Percentiles rank a stretch among this genome's conserved stretches.
phyloP scores from a whole-genome alignment of 1,139 yeast genomes.

The Suhomyces choctaworum region DNA sequence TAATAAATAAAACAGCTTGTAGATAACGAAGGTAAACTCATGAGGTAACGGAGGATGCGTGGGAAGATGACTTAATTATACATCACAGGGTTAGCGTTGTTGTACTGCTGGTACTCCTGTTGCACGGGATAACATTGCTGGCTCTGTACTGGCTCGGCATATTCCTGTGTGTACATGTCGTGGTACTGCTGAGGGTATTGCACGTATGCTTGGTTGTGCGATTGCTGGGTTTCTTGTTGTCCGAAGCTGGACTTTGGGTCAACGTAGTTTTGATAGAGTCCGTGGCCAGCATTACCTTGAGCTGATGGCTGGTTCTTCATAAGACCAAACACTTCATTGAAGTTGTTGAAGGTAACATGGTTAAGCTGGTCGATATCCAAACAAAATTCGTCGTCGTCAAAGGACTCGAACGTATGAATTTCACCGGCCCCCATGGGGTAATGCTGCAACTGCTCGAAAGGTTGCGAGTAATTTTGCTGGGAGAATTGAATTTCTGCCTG shows the following conservation, averaged over 20 bases:
- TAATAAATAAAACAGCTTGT: too few relatives aligned
- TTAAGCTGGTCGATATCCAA: constrained; percentile 48
- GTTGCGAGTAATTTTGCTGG: constrained; percentile 3
- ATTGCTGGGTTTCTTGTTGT: constrained; percentile 16
- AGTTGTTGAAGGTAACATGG: constrained; percentile 22
- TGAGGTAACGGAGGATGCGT: too few relatives aligned
- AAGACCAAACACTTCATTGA: constrained; percentile 22
- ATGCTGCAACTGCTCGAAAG: constrained; percentile 8
- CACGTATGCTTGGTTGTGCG: constrained; percentile 1
- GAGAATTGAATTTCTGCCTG: constrained; percentile 6
- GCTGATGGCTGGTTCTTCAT: constrained; percentile 16
- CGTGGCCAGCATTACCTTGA: constrained; percentile 3
- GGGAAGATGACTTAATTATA: constrained; percentile 6
- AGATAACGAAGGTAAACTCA: too few relatives aligned
- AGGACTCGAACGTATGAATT: constrained; percentile 20
- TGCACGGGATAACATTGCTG: constrained; percentile 10
- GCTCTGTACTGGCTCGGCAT: constrained; percentile 7
- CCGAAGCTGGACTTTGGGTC: constrained; percentile 5
- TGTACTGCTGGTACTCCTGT: constrained; percentile 9
- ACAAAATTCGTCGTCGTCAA: constrained; percentile 50
- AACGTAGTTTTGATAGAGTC: constrained; percentile 5
- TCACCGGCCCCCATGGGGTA: constrained; percentile 8
- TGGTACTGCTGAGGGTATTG: constrained; percentile 4
- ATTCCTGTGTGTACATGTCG: constrained; percentile 4
- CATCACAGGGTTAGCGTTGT: constrained; percentile 11